Conservation (phyloP, 2,329 filamentous ascomycete species). For the Xylaria sp. region DNA sequence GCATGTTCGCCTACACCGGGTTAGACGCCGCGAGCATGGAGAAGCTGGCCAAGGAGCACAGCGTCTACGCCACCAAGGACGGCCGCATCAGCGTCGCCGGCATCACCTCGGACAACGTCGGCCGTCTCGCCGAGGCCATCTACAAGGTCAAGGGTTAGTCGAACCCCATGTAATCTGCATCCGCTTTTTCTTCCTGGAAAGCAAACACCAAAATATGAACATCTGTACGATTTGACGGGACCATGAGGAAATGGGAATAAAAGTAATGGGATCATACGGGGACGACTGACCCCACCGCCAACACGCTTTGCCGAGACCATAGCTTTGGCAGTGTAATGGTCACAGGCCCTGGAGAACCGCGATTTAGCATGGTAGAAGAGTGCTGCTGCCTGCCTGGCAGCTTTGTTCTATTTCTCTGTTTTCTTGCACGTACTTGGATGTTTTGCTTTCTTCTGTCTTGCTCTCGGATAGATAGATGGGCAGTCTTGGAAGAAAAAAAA, state of each 20-base stretch:
- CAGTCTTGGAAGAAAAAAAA: too few relatives aligned
- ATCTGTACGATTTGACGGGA: conserved; percentile 31
- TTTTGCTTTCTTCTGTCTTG: conserved; percentile 7
- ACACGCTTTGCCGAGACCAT: background rate
- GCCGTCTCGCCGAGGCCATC: conserved; percentile 83
- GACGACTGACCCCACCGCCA: background rate
- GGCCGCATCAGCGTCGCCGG: conserved; percentile 87
- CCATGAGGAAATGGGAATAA: conserved; percentile 15
- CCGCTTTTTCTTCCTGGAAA: background rate
- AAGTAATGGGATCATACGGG: background rate
- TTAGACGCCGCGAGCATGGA: conserved; percentile 93
- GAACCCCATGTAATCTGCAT: background rate
- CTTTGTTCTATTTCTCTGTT: background rate
- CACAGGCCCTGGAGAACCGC: conserved; percentile 7
- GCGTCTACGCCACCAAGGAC: conserved; percentile 96
- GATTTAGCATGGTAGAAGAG: background rate
- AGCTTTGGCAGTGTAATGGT: conserved; percentile 9
- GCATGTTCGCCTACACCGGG: conserved; percentile 99
- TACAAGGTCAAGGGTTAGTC: conserved; percentile 80
- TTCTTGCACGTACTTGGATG: conserved; percentile 5
- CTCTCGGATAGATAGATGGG: conserved; percentile 18
- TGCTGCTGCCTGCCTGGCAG: background rate
- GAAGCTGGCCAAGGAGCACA: conserved; percentile 90
- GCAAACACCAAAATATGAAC: conserved; percentile 3
- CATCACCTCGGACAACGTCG: conserved; percentile 83